These are phyloP conservation scores for Chiua virens DNA, from an alignment of 768 basidiomycete species.

Conservation along the genomic window DNA sequence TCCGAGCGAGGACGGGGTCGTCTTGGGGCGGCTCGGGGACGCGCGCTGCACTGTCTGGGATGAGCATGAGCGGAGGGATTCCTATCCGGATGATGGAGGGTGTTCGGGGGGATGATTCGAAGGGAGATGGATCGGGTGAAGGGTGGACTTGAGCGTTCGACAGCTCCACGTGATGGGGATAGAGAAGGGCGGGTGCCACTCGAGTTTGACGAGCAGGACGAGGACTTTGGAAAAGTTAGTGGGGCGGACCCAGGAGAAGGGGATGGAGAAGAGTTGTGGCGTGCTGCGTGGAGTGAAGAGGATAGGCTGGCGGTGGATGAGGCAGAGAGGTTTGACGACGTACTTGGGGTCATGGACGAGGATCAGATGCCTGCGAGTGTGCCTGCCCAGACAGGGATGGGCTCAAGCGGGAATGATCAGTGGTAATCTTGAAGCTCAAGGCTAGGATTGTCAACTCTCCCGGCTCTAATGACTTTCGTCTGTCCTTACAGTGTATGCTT, in stretches of 20 bases:
- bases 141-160: conserved; percentile 1
- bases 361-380: conserved; percentile 26
- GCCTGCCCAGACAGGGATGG: neutral
- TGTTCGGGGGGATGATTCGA: conserved; percentile 51
- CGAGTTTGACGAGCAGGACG: conserved; percentile 71
- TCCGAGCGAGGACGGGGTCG: neutral
- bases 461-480: neutral
- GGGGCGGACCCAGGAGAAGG: neutral
- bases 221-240: conserved; percentile 46
- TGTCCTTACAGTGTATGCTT: neutral
- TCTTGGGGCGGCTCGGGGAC: conserved; percentile 18
- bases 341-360: conserved; percentile 34
- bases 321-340: conserved; percentile 33
- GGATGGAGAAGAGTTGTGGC: conserved; percentile 24
- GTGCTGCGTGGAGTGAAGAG: conserved; percentile 27
- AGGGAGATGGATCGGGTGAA: conserved; percentile 44
- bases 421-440: neutral
- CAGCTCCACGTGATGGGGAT: neutral
- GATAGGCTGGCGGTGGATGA: conserved; percentile 32
- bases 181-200: conserved; percentile 33
- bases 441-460: neutral
- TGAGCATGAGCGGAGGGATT: conserved; percentile 28
- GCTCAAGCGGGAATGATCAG: neutral
- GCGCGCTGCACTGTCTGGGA: conserved; percentile 15
- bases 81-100: conserved; percentile 65